These are phyloP conservation scores for Nakazawaea laoshanensis DNA, from an alignment of 805 yeast species.

Conservation along the genomic window DNA sequence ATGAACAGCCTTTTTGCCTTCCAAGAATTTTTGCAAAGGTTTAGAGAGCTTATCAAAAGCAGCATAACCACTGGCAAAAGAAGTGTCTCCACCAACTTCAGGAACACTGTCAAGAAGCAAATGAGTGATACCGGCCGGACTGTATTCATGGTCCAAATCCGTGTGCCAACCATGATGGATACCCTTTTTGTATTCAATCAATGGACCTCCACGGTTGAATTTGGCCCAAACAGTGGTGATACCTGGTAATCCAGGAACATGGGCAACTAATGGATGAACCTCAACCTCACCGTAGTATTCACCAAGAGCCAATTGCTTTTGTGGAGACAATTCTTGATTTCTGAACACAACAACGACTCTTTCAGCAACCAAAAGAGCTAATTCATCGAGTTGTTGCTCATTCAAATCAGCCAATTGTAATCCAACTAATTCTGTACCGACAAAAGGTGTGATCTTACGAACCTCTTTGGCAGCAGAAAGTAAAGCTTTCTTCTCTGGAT, in stretches of 20 bases:
- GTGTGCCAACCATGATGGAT: slow-evolving; percentile 34
- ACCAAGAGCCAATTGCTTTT: slow-evolving; percentile 34
- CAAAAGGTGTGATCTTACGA: slow-evolving; percentile 31
- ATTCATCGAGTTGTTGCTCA: slow-evolving; percentile 32
- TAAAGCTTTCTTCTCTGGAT: slow-evolving; percentile 32
- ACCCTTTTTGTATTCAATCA: slow-evolving; percentile 15
- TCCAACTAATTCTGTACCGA: slow-evolving; percentile 44
- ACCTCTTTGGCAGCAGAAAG: slow-evolving; percentile 33
- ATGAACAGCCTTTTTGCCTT: slow-evolving; percentile 40
- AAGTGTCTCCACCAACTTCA: slow-evolving; percentile 45
- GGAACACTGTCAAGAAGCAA: slow-evolving; percentile 45
- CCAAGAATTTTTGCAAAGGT: slow-evolving; percentile 39
- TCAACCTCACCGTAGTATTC: slow-evolving; percentile 37
- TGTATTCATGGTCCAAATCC: slow-evolving; percentile 46
- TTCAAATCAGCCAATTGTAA: slow-evolving; percentile 32
- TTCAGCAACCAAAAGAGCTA: slow-evolving; percentile 34
- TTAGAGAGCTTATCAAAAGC: slow-evolving; percentile 50
- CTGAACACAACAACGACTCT: slow-evolving; percentile 42
- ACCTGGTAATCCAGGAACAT: slow-evolving; percentile 27
- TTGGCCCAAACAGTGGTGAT: slow-evolving; percentile 34
- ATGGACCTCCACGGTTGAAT: slow-evolving; percentile 18
- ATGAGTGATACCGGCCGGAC: slow-evolving; percentile 49
- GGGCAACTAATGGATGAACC: slow-evolving; percentile 27
- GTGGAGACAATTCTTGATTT: slow-evolving; percentile 35
- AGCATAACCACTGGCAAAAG: slow-evolving; percentile 51